Percentiles rank a stretch among this genome's conserved stretches.
Conservation (phyloP, 768 basidiomycete species). For the Termitomyces heimii region DNA sequence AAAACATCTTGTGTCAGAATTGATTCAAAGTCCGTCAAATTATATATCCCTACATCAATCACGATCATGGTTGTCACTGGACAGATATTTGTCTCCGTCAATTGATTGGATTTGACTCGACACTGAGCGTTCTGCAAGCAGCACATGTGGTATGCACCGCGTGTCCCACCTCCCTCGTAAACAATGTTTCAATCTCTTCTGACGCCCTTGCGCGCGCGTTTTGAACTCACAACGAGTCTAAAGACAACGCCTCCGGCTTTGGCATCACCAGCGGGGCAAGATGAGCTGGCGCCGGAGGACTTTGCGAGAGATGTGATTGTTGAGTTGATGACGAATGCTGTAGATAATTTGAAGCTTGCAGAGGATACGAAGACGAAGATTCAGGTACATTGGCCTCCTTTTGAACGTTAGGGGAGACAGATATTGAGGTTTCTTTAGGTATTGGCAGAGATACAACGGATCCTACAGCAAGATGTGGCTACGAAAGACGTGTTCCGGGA, state of each 20-base stretch:
- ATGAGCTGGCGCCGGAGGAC: constrained; percentile 54
- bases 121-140: constrained; percentile 7
- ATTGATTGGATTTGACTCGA: background rate
- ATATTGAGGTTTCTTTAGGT: constrained; percentile 32
- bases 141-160: constrained; percentile 5
- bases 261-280: constrained; percentile 26
- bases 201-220: constrained; percentile 51
- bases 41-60: background rate
- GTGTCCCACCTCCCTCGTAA: background rate
- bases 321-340: constrained; percentile 61
- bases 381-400: constrained; percentile 37
- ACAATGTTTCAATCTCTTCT: constrained; percentile 54
- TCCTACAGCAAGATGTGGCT: constrained; percentile 56
- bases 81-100: constrained; percentile 8
- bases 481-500: constrained; percentile 79
- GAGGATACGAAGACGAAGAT: constrained; percentile 38
- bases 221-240: constrained; percentile 37
- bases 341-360: constrained; percentile 64
- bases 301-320: constrained; percentile 70
- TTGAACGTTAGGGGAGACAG: background rate
- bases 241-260: constrained; percentile 13
- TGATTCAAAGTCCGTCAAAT: background rate
- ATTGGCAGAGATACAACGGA: constrained; percentile 58
- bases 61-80: constrained; percentile 9
- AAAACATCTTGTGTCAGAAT: too few species aligned